These are phyloP conservation scores for Suzukiozyma palmioleophila DNA, from an alignment of 1,139 yeast genomes.

Conservation along the genomic window DNA sequence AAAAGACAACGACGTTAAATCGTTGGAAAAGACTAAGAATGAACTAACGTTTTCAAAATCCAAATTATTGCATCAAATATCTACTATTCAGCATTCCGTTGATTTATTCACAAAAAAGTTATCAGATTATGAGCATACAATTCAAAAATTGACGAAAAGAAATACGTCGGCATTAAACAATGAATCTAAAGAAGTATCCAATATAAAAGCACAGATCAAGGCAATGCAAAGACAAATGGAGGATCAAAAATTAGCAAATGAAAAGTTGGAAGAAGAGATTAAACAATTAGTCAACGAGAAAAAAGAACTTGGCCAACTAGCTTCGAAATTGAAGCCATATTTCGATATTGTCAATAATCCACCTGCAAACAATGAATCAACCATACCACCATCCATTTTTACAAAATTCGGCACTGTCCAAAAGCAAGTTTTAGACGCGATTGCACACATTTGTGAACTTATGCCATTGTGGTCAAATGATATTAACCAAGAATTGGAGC, in stretches of 20 bases:
- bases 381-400: constrained; percentile 16
- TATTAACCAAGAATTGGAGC: constrained; percentile 26
- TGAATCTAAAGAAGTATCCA: constrained; percentile 20
- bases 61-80: constrained; percentile 27
- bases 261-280: constrained; percentile 21
- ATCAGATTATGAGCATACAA: constrained; percentile 18
- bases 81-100: constrained; percentile 17
- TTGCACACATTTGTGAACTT: constrained; percentile 21
- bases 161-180: constrained; percentile 17
- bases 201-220: constrained; percentile 14
- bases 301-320: constrained; percentile 17
- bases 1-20: constrained; percentile 30
- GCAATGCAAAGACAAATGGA: constrained; percentile 12
- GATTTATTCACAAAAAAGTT: constrained; percentile 16
- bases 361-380: constrained; percentile 4
- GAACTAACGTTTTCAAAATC: constrained; percentile 23
- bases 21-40: constrained; percentile 29
- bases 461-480: constrained; percentile 36
- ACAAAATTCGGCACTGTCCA: constrained; percentile 31
- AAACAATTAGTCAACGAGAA: constrained; percentile 22
- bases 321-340: constrained; percentile 23
- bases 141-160: constrained; percentile 24
- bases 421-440: constrained; percentile 22
- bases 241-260: constrained; percentile 17
- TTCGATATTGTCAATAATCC: constrained; percentile 22